Percentiles rank a stretch among this genome's conserved stretches.
Evolutionary conservation across 257 asterid species (phyloP).

Genomic region (Ehretia macrophylla): DNA sequence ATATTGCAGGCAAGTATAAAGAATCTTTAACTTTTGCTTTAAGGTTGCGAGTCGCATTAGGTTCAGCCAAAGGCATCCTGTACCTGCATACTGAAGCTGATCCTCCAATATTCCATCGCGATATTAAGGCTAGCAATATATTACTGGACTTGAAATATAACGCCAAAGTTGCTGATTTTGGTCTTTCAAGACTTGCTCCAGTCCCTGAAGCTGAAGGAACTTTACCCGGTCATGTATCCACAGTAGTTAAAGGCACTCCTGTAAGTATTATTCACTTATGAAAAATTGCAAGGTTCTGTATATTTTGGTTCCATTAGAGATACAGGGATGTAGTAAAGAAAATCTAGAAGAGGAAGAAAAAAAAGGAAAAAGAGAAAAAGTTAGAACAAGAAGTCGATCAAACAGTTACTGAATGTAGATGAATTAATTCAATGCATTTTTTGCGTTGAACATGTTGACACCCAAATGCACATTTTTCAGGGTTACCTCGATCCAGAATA

Average conservation of each 20-base stretch:
- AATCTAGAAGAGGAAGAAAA: too few relatives aligned
- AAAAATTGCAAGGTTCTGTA: not conserved
- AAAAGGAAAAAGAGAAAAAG: too few relatives aligned
- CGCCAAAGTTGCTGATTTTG: slow-evolving; percentile 96
- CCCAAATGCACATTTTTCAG: slow-evolving; percentile 30
- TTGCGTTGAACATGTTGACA: not conserved
- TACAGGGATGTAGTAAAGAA: too few relatives aligned
- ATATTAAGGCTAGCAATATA: slow-evolving; percentile 91
- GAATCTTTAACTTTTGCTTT: slow-evolving; percentile 51
- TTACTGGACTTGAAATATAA: slow-evolving; percentile 63
- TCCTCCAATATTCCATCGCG: slow-evolving; percentile 99
- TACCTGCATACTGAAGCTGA: slow-evolving; percentile 95
- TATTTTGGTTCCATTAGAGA: too few relatives aligned
- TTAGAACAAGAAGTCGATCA: too few relatives aligned
- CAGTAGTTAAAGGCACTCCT: slow-evolving; percentile 97
- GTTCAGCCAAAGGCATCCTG: slow-evolving; percentile 86
- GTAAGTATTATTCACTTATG: slow-evolving; percentile 37
- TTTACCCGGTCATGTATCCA: slow-evolving; percentile 73
- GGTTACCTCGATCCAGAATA: slow-evolving; percentile 99
- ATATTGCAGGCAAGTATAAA: slow-evolving; percentile 54
- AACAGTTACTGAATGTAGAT: too few relatives aligned
- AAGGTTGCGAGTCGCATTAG: slow-evolving; percentile 73
- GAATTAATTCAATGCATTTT: too few relatives aligned
- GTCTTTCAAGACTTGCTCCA: slow-evolving; percentile 89
- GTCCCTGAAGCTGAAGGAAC: slow-evolving; percentile 78